Base-by-base conservation (phyloP, 164 flowering plant species). In the Akebia trifoliata region DNA sequence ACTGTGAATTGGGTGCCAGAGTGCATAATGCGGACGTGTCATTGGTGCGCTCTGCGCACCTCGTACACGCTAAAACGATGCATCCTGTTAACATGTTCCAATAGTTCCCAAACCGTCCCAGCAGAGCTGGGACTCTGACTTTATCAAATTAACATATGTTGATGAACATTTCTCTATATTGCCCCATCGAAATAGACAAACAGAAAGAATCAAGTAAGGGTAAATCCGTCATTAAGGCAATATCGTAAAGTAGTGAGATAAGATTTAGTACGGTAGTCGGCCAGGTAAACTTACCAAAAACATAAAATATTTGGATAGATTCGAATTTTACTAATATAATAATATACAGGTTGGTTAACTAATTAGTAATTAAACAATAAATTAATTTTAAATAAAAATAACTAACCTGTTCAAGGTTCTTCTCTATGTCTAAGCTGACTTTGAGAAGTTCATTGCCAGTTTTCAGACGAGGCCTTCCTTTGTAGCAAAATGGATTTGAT, bases 401-500 rank as follows among this genome's bases (percentile, higher is more conserved):
- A 30, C 30, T 50, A 9, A 84, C 96, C 86, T 87, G 76, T 15
- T 72, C 25, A 47, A 91, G 87, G 28, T 69, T 77, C 26, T 80
- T 28, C 67, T 91, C 96, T 2, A 91, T 57, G 11, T 81, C 82
- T 52, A 72, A 9, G 63, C 90, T 81, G 57, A 69, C 75, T 18
- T 44, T 73, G 9, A 84, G 53, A 38, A 87, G 85, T 48, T 87
- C 80, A 14, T 70, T 4, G 14, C 77, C 97, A 0, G 97, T 91
- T 58, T 68, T 76, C 78, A 91, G 65, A 11, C 97, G 87, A 10
- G 84, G 88, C 43, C 72, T 64, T 20, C 94, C 97, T 47, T 85
- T 86, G 82, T 91, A 91, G 72, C 94, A 91, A 29, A 74, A 78
- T 3, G 75, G 79, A 52, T 87, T 90, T 6, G 67, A 63, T 6